Evolutionary conservation across 2,329 filamentous ascomycete species (phyloP).

Genomic region (Gliomastix tumulicola): DNA sequence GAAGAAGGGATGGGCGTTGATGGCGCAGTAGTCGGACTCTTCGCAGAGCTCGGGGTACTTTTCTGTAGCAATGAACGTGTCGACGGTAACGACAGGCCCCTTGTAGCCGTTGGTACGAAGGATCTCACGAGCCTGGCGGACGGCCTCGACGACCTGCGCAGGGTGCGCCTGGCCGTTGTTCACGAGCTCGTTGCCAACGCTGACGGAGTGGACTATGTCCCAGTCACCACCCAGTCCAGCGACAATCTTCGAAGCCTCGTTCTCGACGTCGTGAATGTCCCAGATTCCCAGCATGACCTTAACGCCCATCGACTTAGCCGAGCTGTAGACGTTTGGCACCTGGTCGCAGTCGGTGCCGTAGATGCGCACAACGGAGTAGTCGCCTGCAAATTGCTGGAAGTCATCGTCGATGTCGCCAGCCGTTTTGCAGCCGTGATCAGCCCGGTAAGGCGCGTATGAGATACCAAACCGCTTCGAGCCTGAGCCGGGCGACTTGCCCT

Average conservation of each 20-base stretch:
- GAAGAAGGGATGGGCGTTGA: constrained; percentile 83
- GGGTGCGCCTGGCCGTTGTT: constrained; percentile 52
- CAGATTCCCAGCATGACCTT: constrained; percentile 72
- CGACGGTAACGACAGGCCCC: constrained; percentile 72
- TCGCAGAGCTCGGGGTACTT: constrained; percentile 63
- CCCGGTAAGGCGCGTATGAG: constrained; percentile 42
- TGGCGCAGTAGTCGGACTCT: constrained; percentile 69
- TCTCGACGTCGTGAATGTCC: constrained; percentile 47
- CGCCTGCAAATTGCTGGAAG: constrained; percentile 43
- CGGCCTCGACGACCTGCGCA: constrained; percentile 46
- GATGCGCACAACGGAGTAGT: constrained; percentile 61
- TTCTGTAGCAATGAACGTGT: constrained; percentile 66
- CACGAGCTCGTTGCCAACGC: constrained; percentile 76
- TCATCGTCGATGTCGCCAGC: constrained; percentile 56
- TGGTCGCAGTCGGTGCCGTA: constrained; percentile 80
- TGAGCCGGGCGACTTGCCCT: too few species aligned
- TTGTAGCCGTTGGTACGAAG: constrained; percentile 59
- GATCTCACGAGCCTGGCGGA: constrained; percentile 47
- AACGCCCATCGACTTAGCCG: constrained; percentile 56
- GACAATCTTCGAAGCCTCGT: constrained; percentile 55
- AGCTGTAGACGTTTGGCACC: constrained; percentile 52
- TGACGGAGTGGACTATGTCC: constrained; percentile 62
- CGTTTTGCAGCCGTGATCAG: constrained; percentile 58
- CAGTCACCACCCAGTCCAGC: constrained; percentile 56
- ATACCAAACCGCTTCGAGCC: constrained; percentile 27